Evolutionary conservation across 768 basidiomycete species (phyloP).

Genomic region (Rubroboletus satanas): DNA sequence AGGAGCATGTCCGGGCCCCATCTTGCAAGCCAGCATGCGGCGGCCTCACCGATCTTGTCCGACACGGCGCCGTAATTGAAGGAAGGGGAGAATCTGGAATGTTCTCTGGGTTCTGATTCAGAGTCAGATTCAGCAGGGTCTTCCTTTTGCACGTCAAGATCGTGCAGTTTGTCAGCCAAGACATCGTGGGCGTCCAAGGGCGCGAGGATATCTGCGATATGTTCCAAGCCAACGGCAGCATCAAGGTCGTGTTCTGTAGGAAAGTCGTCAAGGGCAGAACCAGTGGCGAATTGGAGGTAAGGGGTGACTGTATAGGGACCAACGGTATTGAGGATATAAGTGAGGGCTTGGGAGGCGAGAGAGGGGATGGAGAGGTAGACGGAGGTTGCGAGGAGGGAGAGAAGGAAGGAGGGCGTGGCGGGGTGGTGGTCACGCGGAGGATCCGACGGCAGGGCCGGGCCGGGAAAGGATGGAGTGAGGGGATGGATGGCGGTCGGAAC

Average conservation of each 20-base stretch:
- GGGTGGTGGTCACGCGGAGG: constrained; percentile 60
- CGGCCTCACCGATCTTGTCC: constrained; percentile 89
- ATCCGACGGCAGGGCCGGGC: constrained; percentile 20
- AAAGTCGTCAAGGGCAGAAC: constrained; percentile 54
- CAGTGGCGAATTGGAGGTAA: constrained; percentile 82
- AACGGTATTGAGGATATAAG: constrained; percentile 64
- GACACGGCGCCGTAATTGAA: constrained; percentile 86
- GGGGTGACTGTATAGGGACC: constrained; percentile 72
- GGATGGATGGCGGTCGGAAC: constrained; percentile 66
- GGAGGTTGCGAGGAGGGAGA: constrained; percentile 83
- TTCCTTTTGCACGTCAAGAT: constrained; percentile 35
- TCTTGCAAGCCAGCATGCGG: constrained; percentile 79
- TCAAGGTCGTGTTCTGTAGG: constrained; percentile 43
- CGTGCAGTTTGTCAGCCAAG: constrained; percentile 29
- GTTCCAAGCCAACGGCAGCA: constrained; percentile 69
- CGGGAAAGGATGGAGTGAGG: constrained; percentile 62
- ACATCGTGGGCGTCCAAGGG: constrained; percentile 18
- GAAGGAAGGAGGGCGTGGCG: constrained; percentile 73
- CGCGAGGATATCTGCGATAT: constrained; percentile 49
- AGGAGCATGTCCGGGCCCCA: constrained; percentile 82
- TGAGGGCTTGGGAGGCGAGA: constrained; percentile 71
- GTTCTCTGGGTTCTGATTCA: constrained; percentile 23
- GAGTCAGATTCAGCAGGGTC: constrained; percentile 34
- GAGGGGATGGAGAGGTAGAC: constrained; percentile 82
- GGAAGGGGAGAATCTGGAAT: constrained; percentile 29